These are phyloP conservation scores for Sclerotinia minor DNA, from an alignment of 2,329 filamentous ascomycete genomes.

Conservation along the genomic window DNA sequence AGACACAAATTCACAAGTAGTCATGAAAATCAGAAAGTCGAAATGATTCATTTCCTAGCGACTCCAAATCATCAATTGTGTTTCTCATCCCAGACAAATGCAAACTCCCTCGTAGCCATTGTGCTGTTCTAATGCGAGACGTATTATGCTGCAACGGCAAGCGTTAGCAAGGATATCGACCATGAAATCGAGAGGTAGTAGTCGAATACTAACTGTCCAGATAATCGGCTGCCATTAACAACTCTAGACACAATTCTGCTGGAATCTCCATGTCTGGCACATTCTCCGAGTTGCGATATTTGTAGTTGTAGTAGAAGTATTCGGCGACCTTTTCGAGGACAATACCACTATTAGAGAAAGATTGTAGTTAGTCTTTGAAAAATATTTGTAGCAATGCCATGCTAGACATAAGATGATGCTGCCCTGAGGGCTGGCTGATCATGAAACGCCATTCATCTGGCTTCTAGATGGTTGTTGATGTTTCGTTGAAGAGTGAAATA, in stretches of 20 bases:
- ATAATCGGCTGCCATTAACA: constrained; percentile 76
- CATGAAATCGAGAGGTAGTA: background rate
- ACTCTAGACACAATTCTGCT: constrained; percentile 73
- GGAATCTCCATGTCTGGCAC: constrained; percentile 81
- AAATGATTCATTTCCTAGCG: constrained; percentile 20
- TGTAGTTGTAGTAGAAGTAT: constrained; percentile 82
- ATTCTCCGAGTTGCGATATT: constrained; percentile 66
- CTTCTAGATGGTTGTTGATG: background rate
- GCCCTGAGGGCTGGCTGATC: background rate
- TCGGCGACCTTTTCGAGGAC: constrained; percentile 80
- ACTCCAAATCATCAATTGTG: constrained; percentile 1
- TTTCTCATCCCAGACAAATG: background rate
- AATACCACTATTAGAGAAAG: constrained; percentile 54
- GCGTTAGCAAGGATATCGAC: constrained; percentile 13
- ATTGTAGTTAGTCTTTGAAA: constrained; percentile 12
- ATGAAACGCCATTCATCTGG: background rate
- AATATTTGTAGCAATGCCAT: constrained; percentile 16
- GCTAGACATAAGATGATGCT: background rate
- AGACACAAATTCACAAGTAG: constrained; percentile 14
- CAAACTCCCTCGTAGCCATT: constrained; percentile 1
- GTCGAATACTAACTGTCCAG: constrained; percentile 54
- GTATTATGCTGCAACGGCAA: constrained; percentile 6
- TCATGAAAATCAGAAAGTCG: constrained; percentile 20
- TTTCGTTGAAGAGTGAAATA: background rate
- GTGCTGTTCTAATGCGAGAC: background rate